A percentile compares a stretch with the other conserved stretches of the same genome.
Evolutionary conservation across 2,329 filamentous ascomycete genomes (phyloP).

Genomic region (Clonostachys byssicola): DNA sequence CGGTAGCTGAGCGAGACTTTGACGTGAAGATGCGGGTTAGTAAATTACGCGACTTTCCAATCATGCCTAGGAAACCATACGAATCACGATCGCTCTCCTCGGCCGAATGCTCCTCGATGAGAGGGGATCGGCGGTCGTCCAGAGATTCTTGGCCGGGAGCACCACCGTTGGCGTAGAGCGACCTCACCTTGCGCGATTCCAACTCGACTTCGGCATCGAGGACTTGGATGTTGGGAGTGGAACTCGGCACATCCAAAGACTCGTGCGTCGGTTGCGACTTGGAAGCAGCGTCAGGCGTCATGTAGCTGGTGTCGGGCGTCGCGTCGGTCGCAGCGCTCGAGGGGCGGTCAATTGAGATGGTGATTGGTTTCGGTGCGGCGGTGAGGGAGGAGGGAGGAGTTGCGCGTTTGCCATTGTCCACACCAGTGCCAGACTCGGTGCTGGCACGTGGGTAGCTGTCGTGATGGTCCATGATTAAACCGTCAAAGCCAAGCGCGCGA

Average conservation of each 20-base stretch:
- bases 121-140: slow-evolving; percentile 28
- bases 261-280: slow-evolving; percentile 1
- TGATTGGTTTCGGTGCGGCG: neutral
- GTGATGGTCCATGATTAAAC: slow-evolving; percentile 6
- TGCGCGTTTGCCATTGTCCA: too few species aligned
- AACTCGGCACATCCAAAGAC: slow-evolving; percentile 3
- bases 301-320: neutral
- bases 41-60: neutral
- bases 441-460: too few species aligned
- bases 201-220: slow-evolving; percentile 52
- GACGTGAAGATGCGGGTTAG: slow-evolving; percentile 3
- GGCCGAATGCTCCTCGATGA: slow-evolving; percentile 42
- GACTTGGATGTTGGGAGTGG: slow-evolving; percentile 44
- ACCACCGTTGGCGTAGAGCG: slow-evolving; percentile 57
- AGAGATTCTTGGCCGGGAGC: slow-evolving; percentile 31
- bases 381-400: neutral
- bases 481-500: slow-evolving; percentile 15
- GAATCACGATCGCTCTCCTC: slow-evolving; percentile 49
- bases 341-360: neutral
- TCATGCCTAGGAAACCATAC: slow-evolving; percentile 49
- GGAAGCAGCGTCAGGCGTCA: neutral
- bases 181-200: slow-evolving; percentile 65
- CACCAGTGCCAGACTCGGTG: too few species aligned
- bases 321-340: neutral
- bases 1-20: slow-evolving; percentile 22